A percentile compares a stretch with the other conserved stretches of the same genome.
Evolutionary conservation across 2,329 filamentous ascomycete genomes (phyloP).

Genomic region (Botrytis fragariae): DNA sequence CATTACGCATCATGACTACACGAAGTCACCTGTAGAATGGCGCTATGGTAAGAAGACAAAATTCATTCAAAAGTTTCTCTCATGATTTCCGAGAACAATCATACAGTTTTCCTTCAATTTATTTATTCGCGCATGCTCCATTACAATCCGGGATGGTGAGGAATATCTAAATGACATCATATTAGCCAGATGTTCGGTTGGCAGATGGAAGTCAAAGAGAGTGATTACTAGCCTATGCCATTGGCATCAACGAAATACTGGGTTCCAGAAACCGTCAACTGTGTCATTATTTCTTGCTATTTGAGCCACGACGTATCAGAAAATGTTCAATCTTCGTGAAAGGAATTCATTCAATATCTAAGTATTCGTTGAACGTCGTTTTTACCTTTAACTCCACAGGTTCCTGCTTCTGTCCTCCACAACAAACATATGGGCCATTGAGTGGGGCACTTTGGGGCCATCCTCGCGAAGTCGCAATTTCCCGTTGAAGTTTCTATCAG

Average conservation of each 20-base stretch:
- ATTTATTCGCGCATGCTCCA: neutral
- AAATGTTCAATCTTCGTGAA: neutral
- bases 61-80: too few species aligned
- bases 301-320: neutral
- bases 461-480: constrained; percentile 20
- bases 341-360: neutral
- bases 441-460: constrained; percentile 11
- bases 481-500: constrained; percentile 18
- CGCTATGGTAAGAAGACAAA: neutral
- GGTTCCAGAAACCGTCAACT: neutral
- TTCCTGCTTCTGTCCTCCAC: neutral
- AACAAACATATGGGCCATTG: neutral
- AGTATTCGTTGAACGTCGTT: neutral
- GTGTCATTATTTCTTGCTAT: neutral
- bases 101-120: neutral
- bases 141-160: neutral
- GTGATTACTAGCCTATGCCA: neutral
- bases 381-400: constrained; percentile 1
- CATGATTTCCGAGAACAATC: neutral
- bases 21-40: neutral
- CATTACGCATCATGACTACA: neutral
- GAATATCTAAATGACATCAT: neutral
- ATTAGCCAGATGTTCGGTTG: neutral
- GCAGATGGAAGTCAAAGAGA: neutral
- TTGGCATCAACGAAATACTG: neutral